Evolutionary conservation across 140 eudicot genomes (phyloP).

Genomic region (Senecio squalidus): DNA sequence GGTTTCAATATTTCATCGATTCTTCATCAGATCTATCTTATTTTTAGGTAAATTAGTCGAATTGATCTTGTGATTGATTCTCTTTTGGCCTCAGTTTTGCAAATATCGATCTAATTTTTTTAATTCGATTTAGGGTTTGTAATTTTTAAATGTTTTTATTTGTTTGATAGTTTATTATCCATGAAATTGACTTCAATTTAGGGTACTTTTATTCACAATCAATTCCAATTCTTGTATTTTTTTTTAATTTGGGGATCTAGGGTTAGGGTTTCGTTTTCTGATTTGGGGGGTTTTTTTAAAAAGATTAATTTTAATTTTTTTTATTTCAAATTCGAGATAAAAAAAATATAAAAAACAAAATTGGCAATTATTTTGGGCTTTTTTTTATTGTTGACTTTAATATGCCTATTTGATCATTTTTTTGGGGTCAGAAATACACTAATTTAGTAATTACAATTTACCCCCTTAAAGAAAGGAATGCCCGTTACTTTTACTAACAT

Average conservation of each 20-base stretch:
- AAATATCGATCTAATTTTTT: not conserved
- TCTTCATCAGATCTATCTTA: not conserved
- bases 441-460: no score
- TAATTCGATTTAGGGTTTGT: not conserved
- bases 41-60: not conserved
- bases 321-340: not conserved
- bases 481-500: no score
- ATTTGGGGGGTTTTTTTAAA: not conserved
- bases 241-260: slow-evolving; percentile 4
- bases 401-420: no score
- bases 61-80: no score
- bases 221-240: not conserved
- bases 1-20: slow-evolving; percentile 4
- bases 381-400: no score
- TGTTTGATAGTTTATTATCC: not conserved
- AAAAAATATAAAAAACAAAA: no score
- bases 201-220: not conserved
- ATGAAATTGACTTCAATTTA: not conserved
- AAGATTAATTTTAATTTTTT: not conserved
- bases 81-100: not conserved
- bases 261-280: not conserved
- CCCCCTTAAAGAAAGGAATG: no score
- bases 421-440: no score
- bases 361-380: no score
- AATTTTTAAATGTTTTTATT: not conserved